Evolutionary conservation across 2,329 filamentous ascomycete species (phyloP), one percentile per base, ranked within the genome.

Genomic region (Botrytis byssoidea): DNA sequence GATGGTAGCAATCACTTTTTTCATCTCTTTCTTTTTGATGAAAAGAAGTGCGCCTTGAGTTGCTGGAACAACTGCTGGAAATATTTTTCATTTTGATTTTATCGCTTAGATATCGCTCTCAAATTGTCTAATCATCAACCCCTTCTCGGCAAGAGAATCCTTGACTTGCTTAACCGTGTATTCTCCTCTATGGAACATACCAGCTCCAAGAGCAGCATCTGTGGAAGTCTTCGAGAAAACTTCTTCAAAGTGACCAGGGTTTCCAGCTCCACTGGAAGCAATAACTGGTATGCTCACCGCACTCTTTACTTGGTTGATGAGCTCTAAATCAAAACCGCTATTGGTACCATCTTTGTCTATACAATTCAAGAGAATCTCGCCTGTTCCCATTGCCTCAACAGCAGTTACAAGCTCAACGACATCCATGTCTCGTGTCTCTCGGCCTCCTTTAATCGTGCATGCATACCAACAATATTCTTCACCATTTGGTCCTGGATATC

Each of bases 281-380:
- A 99, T 97, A 68, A 99, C 96, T 10, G 96, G 96, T 77, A 99
- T 98, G 81, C 88, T 92, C 76, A 97, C 88, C 29, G 93, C 90
- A n/a, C 81, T 85, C 84, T 99, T 99, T 74, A 98, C 95, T 81
- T 95, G 92, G 69, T 88, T 85, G 79, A 99, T 93, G 72, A 99
- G 87, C 85, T 98, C 96, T 16, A 97, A 86, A 83, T 99, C 96
- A 81, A 98, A 99, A 1, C 96, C 96, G 78, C 89, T 92, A 84
- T 97, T 98, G 73, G 93, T 96, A 71, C 96, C 96, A 82, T 99
- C 96, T 81, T 92, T 93, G 85, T 99, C 96, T 80, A 99, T 99
- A 85, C 95, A 98, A 84, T 99, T 99, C 73, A 99, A 89, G 70
- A 99, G 85, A 74, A 99, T 93, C 86, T 99, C 96, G 73, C 96